Percentiles rank a stretch among this genome's conserved stretches.
phyloP scores from a whole-genome alignment of 768 basidiomycete genomes.

The Strobilomyces confusus region DNA sequence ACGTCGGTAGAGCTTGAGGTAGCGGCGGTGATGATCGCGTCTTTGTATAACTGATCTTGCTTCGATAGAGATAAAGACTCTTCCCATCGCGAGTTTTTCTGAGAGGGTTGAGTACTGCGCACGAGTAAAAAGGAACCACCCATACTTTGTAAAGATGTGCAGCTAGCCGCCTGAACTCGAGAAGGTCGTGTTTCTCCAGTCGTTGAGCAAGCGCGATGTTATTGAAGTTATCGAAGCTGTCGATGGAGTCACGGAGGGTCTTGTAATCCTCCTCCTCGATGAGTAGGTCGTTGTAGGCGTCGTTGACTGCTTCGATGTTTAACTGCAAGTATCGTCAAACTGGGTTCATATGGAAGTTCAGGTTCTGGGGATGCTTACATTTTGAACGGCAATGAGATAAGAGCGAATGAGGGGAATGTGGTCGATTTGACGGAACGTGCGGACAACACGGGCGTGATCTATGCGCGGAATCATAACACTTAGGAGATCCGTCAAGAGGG shows the following conservation, averaged over 20 bases:
- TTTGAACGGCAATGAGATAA: constrained; percentile 96
- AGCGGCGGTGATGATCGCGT: constrained; percentile 91
- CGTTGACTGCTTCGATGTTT: constrained; percentile 96
- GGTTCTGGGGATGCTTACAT: constrained; percentile 44
- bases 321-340: constrained; percentile 47
- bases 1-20: constrained; percentile 82
- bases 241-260: constrained; percentile 94
- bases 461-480: constrained; percentile 91
- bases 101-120: neutral
- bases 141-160: constrained; percentile 92
- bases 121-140: neutral
- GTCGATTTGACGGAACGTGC: constrained; percentile 92
- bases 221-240: constrained; percentile 98
- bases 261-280: constrained; percentile 99
- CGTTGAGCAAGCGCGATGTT: constrained; percentile 81
- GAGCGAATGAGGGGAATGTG: constrained; percentile 94
- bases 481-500: constrained; percentile 87
- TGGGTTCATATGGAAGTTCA: neutral
- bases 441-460: constrained; percentile 92
- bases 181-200: constrained; percentile 83
- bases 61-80: constrained; percentile 94
- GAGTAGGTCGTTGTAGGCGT: constrained; percentile 95
- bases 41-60: constrained; percentile 95
- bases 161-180: constrained; percentile 94
- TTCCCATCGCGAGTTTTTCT: constrained; percentile 97